A percentile compares a stretch with the other conserved stretches of the same genome.
Evolutionary conservation across 345 rosid genomes (phyloP).

Genomic region (Linum usitatissimum): DNA sequence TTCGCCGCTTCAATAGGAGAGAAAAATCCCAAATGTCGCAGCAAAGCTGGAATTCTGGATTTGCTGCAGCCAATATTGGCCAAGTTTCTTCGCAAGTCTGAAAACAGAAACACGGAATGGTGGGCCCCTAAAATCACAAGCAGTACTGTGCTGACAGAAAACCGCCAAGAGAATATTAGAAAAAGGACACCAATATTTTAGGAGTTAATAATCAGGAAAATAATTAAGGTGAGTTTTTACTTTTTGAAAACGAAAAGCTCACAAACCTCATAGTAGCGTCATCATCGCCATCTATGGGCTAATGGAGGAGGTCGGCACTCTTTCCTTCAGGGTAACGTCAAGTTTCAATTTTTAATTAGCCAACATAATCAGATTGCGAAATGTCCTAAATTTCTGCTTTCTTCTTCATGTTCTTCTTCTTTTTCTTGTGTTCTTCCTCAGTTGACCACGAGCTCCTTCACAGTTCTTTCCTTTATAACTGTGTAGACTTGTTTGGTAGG

Average conservation of each 20-base stretch:
- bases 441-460: too few species aligned
- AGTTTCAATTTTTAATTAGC: not conserved
- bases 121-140: constrained; percentile 28
- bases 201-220: not conserved
- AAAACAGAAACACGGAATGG: constrained; percentile 32
- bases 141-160: constrained; percentile 17
- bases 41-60: not conserved
- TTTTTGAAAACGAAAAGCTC: not conserved
- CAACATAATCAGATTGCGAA: not conserved
- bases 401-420: not conserved
- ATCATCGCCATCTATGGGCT: constrained; percentile 4
- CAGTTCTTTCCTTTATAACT: too few species aligned
- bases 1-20: not conserved
- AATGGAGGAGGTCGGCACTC: not conserved
- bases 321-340: constrained; percentile 32
- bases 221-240: not conserved
- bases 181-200: not conserved
- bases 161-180: constrained; percentile 7
- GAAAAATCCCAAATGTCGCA: not conserved
- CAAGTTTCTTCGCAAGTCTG: not conserved
- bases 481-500: too few species aligned
- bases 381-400: not conserved
- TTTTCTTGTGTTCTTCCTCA: too few species aligned
- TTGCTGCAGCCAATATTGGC: constrained; percentile 5
- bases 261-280: constrained; percentile 4